Evolutionary conservation across 2,329 filamentous ascomycete species (phyloP).

Genomic region (Setomelanomma holmii): DNA sequence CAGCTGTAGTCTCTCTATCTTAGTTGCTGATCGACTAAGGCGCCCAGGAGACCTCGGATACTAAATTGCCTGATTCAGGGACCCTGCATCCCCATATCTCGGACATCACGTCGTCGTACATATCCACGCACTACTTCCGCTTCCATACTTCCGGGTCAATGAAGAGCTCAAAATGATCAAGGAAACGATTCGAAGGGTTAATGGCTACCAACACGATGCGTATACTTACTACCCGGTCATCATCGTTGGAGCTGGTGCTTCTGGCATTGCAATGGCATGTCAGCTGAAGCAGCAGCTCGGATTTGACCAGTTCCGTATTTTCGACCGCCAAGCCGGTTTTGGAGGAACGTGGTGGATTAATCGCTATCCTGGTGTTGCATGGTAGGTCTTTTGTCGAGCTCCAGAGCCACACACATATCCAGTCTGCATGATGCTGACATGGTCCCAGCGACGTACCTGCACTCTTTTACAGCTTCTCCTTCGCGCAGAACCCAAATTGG

Average conservation of each 20-base stretch:
- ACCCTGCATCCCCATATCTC: not conserved
- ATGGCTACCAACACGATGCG: conserved; percentile 48
- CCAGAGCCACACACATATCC: too few species aligned
- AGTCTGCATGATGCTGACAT: conserved; percentile 15
- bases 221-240: conserved; percentile 58
- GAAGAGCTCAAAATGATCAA: conserved; percentile 29
- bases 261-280: conserved; percentile 67
- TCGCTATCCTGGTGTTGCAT: conserved; percentile 59
- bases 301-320: conserved; percentile 66
- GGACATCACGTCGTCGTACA: not conserved
- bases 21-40: not conserved
- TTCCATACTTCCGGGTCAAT: not conserved
- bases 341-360: conserved; percentile 72
- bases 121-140: not conserved
- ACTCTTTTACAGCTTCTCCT: conserved; percentile 64
- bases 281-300: conserved; percentile 64
- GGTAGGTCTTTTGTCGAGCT: conserved; percentile 22
- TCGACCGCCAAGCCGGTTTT: conserved; percentile 64
- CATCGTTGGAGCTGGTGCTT: conserved; percentile 68
- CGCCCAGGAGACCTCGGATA: not conserved
- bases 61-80: not conserved
- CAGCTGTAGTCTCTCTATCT: not conserved
- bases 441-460: conserved; percentile 55
- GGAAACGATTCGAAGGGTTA: conserved; percentile 46
- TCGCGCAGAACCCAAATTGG: conserved; percentile 61